Conservation (phyloP, 1,284 basidiomycete species). For the Flammula alnicola region DNA sequence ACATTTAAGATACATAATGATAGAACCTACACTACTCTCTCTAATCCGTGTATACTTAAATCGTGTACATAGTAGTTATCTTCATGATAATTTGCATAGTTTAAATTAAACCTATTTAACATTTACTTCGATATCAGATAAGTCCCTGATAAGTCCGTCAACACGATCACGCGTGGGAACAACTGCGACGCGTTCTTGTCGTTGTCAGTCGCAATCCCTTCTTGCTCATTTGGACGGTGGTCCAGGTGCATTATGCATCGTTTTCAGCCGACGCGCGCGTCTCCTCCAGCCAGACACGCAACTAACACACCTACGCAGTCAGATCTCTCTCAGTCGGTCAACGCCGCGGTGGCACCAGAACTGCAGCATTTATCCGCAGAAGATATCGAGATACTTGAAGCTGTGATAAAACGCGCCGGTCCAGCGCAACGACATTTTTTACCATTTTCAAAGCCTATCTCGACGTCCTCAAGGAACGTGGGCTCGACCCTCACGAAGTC, state of each 20-base stretch:
- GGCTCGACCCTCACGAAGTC: slow-evolving; percentile 80
- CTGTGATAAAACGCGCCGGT: slow-evolving; percentile 69
- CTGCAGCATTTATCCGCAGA: slow-evolving; percentile 57
- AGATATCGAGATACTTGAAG: slow-evolving; percentile 74
- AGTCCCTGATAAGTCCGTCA: not conserved
- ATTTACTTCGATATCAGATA: too few species aligned
- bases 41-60: too few species aligned
- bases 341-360: slow-evolving; percentile 48
- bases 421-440: slow-evolving; percentile 71
- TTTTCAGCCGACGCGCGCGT: slow-evolving; percentile 41
- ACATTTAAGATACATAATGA: not conserved
- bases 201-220: not conserved
- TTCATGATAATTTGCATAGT: too few species aligned
- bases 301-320: slow-evolving; percentile 20
- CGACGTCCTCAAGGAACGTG: slow-evolving; percentile 70
- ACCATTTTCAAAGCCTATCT: slow-evolving; percentile 83
- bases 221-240: not conserved
- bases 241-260: slow-evolving; percentile 24
- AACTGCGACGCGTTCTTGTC: slow-evolving; percentile 13
- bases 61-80: too few species aligned
- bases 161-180: slow-evolving; percentile 29
- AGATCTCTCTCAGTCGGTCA: slow-evolving; percentile 16
- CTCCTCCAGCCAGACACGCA: slow-evolving; percentile 34
- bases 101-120: too few species aligned
- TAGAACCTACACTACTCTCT: not conserved